Evolutionary conservation across 2,329 filamentous ascomycete genomes (phyloP).

Genomic region (Pestalotiopsis sp.): DNA sequence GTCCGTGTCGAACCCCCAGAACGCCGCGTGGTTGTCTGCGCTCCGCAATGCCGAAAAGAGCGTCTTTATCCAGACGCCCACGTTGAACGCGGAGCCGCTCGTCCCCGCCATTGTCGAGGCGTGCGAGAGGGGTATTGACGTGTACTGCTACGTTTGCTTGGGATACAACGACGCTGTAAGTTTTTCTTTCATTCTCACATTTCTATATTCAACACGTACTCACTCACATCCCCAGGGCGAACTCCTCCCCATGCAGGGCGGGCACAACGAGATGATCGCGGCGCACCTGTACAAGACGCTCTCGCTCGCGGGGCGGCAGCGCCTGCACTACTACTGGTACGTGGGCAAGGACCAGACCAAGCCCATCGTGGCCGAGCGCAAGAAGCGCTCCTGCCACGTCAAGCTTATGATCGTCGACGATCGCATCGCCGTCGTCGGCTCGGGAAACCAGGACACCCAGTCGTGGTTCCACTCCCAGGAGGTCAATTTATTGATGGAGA

Average conservation of each 20-base stretch:
- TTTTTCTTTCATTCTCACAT: too few relatives aligned
- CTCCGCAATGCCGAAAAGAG: slow-evolving; percentile 61
- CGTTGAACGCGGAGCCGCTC: slow-evolving; percentile 71
- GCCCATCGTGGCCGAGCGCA: slow-evolving; percentile 66
- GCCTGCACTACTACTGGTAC: slow-evolving; percentile 68
- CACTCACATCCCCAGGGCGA: slow-evolving; percentile 54
- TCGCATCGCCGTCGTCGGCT: slow-evolving; percentile 69
- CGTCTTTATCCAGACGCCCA: slow-evolving; percentile 79
- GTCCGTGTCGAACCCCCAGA: slow-evolving; percentile 67
- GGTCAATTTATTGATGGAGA: slow-evolving; percentile 75
- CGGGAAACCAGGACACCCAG: slow-evolving; percentile 80
- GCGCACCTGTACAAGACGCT: slow-evolving; percentile 58
- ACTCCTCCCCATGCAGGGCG: slow-evolving; percentile 72
- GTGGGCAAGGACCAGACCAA: slow-evolving; percentile 70
- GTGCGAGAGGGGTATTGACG: slow-evolving; percentile 64
- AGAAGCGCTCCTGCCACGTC: slow-evolving; percentile 70
- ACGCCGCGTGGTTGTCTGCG: slow-evolving; percentile 71
- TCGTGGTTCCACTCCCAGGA: slow-evolving; percentile 79
- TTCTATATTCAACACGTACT: too few relatives aligned
- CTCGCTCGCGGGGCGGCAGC: slow-evolving; percentile 43
- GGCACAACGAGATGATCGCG: slow-evolving; percentile 72
- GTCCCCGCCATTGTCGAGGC: slow-evolving; percentile 64
- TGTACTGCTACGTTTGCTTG: slow-evolving; percentile 72
- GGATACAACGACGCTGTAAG: slow-evolving; percentile 73
- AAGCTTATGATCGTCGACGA: slow-evolving; percentile 77